Evolutionary conservation across 2,329 filamentous ascomycete genomes (phyloP).

Genomic region (Lasiodiplodia gonubiensis): DNA sequence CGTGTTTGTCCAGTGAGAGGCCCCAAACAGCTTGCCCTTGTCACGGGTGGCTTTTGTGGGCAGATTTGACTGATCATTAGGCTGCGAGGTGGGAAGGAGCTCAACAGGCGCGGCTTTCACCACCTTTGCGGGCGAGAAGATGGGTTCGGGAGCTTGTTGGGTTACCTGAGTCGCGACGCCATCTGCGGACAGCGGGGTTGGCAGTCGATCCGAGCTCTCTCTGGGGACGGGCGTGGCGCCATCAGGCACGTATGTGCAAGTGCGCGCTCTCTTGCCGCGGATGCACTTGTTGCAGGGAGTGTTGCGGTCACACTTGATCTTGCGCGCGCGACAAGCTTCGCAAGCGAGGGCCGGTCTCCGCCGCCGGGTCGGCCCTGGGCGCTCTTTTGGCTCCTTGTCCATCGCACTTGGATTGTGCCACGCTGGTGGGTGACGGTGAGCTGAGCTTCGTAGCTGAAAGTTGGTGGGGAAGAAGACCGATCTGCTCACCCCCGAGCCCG

Average conservation of each 20-base stretch:
- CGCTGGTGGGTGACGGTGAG: not conserved
- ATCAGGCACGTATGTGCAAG: constrained; percentile 30
- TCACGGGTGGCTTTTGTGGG: not conserved
- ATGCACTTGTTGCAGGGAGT: constrained; percentile 37
- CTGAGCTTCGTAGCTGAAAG: not conserved
- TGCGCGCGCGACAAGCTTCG: constrained; percentile 37
- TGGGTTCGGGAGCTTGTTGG: not conserved
- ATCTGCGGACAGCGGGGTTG: not conserved
- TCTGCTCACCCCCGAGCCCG: not conserved
- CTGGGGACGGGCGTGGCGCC: not conserved
- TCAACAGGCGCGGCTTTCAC: not conserved
- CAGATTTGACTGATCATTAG: not conserved
- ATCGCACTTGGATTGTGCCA: not conserved
- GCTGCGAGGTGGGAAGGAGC: not conserved
- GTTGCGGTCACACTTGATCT: constrained; percentile 38
- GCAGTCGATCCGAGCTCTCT: not conserved
- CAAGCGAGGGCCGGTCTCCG: constrained; percentile 38
- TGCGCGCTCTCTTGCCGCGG: constrained; percentile 21
- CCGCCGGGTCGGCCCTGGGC: constrained; percentile 30
- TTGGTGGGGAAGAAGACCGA: not conserved
- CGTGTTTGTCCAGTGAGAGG: constrained; percentile 62
- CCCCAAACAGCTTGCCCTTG: constrained; percentile 55
- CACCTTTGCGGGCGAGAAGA: not conserved
- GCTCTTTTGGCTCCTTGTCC: not conserved
- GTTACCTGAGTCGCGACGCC: not conserved